Base-by-base conservation (phyloP, 176 grass and related monocot species). In the Pharus latifolius region DNA sequence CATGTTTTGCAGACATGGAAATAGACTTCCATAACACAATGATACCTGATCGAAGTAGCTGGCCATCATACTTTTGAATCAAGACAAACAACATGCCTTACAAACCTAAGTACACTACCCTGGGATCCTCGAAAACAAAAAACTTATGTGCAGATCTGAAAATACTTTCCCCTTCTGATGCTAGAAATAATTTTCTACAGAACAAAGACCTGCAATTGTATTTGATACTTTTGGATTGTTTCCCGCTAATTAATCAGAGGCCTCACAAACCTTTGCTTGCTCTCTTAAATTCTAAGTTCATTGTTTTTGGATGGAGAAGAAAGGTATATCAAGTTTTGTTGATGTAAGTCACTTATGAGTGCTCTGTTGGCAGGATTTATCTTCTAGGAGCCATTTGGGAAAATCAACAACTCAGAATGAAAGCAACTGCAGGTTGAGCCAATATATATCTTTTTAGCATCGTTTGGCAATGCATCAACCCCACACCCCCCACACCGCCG, bases 341-440 rank as follows among this genome's bases (percentile, higher is more conserved):
- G 13, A 35, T 56, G 35, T 3, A 64, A 37, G 16, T 67, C 2
- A 59, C 52, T 51, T 60, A 16, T 29, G n/a, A 53, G 67, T 51
- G 27, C 16, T 61, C 47, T 80, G 26, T 87, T 95, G 57, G 14
- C 81, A 98, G 94, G 87, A 72, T 68, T 55, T 63, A 68, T 88
- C 72, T 65, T 88, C 28, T 3, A 76, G 49, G 63, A 77, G 66
- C 65, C 68, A 61, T 82, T 55, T 73, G 43, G 74, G 70, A 65
- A 80, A 82, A 31, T 53, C 44, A 37, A 27, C 45, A 44, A 24
- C 53, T 83, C 49, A 40, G 23, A 83, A 88, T 72, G 84, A 81
- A 70, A 87, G 43, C 45, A 75, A 32, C 49, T 44, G 3, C 74
- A 85, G 78, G 87, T 74, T 35, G 49, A 72, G 67, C 63, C 25